Conservation (phyloP, 805 yeast genomes). For the Lachancea fermentati region DNA sequence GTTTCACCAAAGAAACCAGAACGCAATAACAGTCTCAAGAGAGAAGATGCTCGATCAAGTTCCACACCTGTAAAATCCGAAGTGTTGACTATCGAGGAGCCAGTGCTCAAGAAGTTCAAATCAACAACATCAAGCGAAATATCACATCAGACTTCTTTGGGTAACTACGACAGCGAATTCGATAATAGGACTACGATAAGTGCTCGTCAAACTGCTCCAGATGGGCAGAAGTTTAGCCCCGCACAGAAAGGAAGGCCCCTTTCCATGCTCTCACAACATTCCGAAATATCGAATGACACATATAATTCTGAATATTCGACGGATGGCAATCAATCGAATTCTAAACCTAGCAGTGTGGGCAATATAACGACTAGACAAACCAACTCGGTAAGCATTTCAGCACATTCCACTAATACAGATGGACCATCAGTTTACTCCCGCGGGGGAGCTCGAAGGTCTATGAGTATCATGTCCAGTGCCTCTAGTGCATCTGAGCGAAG, state of each 20-base stretch:
- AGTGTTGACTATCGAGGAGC: constrained; percentile 8
- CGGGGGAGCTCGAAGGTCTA: constrained; percentile 26
- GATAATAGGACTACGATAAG: constrained; percentile 1
- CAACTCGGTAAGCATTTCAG: constrained; percentile 2
- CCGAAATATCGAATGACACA: constrained; percentile 42
- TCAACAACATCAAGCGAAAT: constrained; percentile 24
- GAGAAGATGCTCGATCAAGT: background rate
- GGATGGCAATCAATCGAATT: constrained; percentile 25
- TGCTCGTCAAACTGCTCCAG: background rate
- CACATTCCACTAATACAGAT: constrained; percentile 2
- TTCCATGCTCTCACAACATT: constrained; percentile 47
- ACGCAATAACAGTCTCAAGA: background rate
- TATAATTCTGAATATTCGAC: constrained; percentile 49
- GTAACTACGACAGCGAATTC: constrained; percentile 24
- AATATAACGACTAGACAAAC: constrained; percentile 15
- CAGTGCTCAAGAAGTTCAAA: constrained; percentile 22
- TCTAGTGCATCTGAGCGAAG: constrained; percentile 37
- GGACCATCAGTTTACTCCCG: constrained; percentile 2
- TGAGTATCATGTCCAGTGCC: constrained; percentile 34
- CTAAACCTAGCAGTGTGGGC: constrained; percentile 19
- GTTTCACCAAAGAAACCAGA: constrained; percentile 2
- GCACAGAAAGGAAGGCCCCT: constrained; percentile 38
- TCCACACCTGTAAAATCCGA: background rate
- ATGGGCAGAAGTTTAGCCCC: constrained; percentile 13
- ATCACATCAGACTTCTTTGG: constrained; percentile 29